Conservation (phyloP, 2,329 filamentous ascomycete genomes). For the Curvularia verruculosa region DNA sequence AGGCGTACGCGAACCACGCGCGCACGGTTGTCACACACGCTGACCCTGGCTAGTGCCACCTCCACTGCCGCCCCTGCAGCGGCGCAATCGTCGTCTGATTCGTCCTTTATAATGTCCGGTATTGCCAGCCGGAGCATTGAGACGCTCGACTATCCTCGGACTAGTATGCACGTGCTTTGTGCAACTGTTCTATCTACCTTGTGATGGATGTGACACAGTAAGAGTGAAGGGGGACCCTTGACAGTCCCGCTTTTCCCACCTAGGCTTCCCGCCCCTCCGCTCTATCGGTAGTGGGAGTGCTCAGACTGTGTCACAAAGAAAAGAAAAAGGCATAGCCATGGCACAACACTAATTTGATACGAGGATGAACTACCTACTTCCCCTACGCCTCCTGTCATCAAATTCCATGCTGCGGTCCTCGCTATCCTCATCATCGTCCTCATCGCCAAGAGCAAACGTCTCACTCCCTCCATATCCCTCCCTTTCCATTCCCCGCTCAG, state of each 20-base stretch:
- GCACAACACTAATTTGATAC: not conserved
- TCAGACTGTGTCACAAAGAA: not conserved
- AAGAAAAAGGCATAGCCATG: not conserved
- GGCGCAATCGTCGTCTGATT: slow-evolving; percentile 25
- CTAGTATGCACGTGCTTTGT: not conserved
- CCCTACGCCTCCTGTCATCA: slow-evolving; percentile 23
- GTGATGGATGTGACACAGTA: slow-evolving; percentile 1
- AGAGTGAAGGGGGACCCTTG: slow-evolving; percentile 5
- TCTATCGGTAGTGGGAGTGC: not conserved
- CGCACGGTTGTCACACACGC: slow-evolving; percentile 19
- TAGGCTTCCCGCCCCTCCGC: slow-evolving; percentile 10
- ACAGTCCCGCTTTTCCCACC: slow-evolving; percentile 7
- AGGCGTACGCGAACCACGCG: slow-evolving; percentile 26
- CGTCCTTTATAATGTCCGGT: slow-evolving; percentile 12
- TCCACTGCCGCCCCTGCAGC: slow-evolving; percentile 15
- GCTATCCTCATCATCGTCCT: slow-evolving; percentile 4
- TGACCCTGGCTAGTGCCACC: slow-evolving; percentile 18
- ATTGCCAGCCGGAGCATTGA: slow-evolving; percentile 11
- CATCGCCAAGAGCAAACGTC: slow-evolving; percentile 16
- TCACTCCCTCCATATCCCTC: slow-evolving; percentile 10
- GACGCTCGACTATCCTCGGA: not conserved
- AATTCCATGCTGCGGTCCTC: slow-evolving; percentile 11
- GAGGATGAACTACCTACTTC: slow-evolving; percentile 1
- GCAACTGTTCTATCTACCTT: not conserved
- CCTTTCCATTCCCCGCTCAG: slow-evolving; percentile 10